phyloP scores from a whole-genome alignment of 2,329 filamentous ascomycete species.

The Penicillium sp. region DNA sequence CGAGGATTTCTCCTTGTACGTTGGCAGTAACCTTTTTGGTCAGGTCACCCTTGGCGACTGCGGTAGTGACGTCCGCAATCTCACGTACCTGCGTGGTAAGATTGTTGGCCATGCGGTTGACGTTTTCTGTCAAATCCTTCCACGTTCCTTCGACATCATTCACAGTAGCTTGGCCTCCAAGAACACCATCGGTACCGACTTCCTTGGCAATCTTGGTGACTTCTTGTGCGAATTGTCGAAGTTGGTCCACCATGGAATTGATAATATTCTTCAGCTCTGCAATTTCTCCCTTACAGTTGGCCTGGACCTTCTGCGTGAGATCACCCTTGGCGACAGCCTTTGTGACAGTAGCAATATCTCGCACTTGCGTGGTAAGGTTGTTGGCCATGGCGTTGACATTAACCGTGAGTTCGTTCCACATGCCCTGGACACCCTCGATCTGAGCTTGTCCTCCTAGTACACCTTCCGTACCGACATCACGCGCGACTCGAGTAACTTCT shows the following conservation, averaged over 20 bases:
- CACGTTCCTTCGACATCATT: constrained; percentile 97
- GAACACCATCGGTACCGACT: constrained; percentile 90
- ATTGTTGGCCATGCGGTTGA: constrained; percentile 99
- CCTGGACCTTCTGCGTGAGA: constrained; percentile 93
- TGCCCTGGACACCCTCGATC: constrained; percentile 79
- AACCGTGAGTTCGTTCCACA: constrained; percentile 84
- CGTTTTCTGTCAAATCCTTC: constrained; percentile 91
- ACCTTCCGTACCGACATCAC: constrained; percentile 81
- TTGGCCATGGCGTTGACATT: constrained; percentile 88
- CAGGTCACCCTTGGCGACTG: constrained; percentile 88
- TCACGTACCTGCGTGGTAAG: constrained; percentile 95
- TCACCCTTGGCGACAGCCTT: constrained; percentile 76
- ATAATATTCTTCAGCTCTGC: constrained; percentile 95
- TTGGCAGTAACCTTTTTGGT: constrained; percentile 95
- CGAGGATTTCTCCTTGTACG: constrained; percentile 88
- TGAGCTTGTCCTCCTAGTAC: constrained; percentile 79
- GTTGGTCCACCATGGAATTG: constrained; percentile 98
- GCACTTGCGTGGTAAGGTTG: constrained; percentile 82
- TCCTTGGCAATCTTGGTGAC: constrained; percentile 95
- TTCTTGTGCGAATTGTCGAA: constrained; percentile 94
- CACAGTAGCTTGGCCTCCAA: constrained; percentile 92
- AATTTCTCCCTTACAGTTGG: constrained; percentile 87
- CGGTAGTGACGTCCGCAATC: constrained; percentile 94
- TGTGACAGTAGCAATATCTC: constrained; percentile 83
- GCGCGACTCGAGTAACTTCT: constrained; percentile 77